Evolutionary conservation across 768 basidiomycete genomes (phyloP).

Genomic region (Tylopilus rubrobrunneus): DNA sequence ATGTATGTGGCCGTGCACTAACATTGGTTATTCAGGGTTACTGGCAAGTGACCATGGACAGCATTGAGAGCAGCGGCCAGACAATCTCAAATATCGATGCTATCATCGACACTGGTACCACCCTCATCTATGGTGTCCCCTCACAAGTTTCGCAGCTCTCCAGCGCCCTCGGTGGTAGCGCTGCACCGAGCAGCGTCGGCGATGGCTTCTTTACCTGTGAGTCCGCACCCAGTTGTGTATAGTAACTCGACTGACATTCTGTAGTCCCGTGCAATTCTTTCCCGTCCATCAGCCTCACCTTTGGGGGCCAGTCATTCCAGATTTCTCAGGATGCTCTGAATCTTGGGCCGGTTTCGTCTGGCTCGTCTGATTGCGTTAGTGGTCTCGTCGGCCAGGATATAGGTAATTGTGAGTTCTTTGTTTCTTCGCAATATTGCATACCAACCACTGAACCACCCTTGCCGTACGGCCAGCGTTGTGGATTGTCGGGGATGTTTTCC

Average conservation of each 20-base stretch:
- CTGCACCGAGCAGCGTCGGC: conserved; percentile 10
- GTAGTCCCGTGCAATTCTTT: conserved; percentile 28
- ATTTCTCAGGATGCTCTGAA: conserved; percentile 33
- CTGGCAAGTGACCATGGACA: conserved; percentile 11
- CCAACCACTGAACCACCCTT: background rate
- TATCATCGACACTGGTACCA: conserved; percentile 20
- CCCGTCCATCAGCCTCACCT: conserved; percentile 30
- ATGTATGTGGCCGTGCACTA: background rate
- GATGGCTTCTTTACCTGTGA: conserved; percentile 30
- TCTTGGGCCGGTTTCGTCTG: conserved; percentile 29
- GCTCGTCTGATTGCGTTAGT: conserved; percentile 30
- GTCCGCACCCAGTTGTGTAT: background rate
- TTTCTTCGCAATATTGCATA: background rate
- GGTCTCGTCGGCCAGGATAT: conserved; percentile 19
- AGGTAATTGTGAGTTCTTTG: conserved; percentile 2
- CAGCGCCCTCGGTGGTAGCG: conserved; percentile 3
- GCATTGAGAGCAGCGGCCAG: background rate
- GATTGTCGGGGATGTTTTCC: conserved; percentile 37
- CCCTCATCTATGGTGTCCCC: conserved; percentile 1
- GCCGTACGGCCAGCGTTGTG: conserved; percentile 16
- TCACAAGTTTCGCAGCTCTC: background rate
- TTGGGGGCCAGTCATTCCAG: conserved; percentile 34
- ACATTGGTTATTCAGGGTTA: conserved; percentile 2
- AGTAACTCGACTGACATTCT: background rate
- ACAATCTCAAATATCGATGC: background rate